Evolutionary conservation across 2,329 filamentous ascomycete genomes (phyloP), one percentile per base, ranked within the genome.

Genomic region (Clarireedia homoeocarpa): DNA sequence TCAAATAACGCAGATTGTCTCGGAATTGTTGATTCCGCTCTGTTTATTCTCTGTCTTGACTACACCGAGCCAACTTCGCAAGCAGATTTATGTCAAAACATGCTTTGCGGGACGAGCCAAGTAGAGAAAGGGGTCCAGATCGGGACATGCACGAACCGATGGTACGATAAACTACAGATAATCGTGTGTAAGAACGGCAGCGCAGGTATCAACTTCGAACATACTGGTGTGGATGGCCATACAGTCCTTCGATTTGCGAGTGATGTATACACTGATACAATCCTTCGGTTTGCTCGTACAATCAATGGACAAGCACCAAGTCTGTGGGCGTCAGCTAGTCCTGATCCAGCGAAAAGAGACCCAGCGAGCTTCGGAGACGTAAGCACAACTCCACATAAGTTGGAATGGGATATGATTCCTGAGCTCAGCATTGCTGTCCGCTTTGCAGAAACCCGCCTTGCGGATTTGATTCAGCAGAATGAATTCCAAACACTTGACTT

Each of bases 161-260:
- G 94, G 94, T 99, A 99, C 68, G 94, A 99, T 74, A 99, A 99
- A 75, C 78, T 99, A 48, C 94, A 99, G 70, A 96, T 99, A 60
- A 97, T 99, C 54, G 94, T 99, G 51, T 97, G 94, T 78, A 95
- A 96, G 75, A 99, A 97, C 72, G 94, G 94, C 56, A 96, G 90
- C 68, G 94, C 94, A 0, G 94, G 94, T 5, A 97, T 99, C 82
- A 99, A 99, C 74, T 97, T 99, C 66, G 94, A 99, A 71, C 94
- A 99, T 68, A 99, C 94, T 0, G 94, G 94, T 62, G 92, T 99
- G 5, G 94, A 99, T 67, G 94, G 94, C 1, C 94, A 99, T 70
- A 99, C 94, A 0, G 94, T 99, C 23, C 80, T 99, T 53, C 86
- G 94, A 5, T 97, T 99, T 66, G 94, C 94, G 15, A 96, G 91